phyloP scores from a whole-genome alignment of 1,284 basidiomycete species.

The Heimioporus punctisporus region DNA sequence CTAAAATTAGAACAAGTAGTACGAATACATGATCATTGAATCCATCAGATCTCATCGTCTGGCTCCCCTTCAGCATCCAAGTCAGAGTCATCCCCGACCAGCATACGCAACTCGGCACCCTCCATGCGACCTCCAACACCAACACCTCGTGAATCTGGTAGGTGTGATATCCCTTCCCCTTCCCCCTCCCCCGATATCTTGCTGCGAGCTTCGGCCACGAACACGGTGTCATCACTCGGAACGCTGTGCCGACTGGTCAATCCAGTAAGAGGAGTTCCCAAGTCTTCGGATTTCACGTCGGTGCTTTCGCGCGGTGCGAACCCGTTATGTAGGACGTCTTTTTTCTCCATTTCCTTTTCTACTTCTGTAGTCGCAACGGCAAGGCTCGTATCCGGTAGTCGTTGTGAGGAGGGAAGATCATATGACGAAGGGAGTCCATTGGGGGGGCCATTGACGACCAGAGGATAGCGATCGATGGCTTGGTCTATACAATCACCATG shows the following conservation, averaged over 20 bases:
- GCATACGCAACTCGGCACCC: conserved; percentile 7
- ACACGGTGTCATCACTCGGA: conserved; percentile 58
- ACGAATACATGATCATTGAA: conserved; percentile 21
- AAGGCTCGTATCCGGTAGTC: not conserved
- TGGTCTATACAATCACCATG: conserved; percentile 8
- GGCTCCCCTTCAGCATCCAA: conserved; percentile 42
- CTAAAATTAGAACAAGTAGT: conserved; percentile 22
- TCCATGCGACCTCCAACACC: conserved; percentile 3
- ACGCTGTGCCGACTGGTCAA: conserved; percentile 53
- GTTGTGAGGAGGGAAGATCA: conserved; percentile 6
- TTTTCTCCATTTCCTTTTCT: not conserved
- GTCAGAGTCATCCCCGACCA: conserved; percentile 32
- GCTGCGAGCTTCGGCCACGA: conserved; percentile 17
- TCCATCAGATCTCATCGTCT: conserved; percentile 35
- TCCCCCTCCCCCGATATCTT: conserved; percentile 28
- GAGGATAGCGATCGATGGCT: not conserved
- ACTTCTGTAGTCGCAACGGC: conserved; percentile 1
- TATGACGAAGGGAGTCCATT: conserved; percentile 20
- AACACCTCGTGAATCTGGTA: not conserved
- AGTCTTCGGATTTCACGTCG: conserved; percentile 51
- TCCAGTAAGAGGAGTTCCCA: conserved; percentile 53
- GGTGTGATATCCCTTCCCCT: conserved; percentile 9
- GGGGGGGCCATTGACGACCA: conserved; percentile 15
- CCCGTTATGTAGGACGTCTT: conserved; percentile 4
- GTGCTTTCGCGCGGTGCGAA: conserved; percentile 15